A percentile compares a stretch with the other conserved stretches of the same genome.
These are phyloP conservation scores for Grosmannia clavigera DNA, from an alignment of 2,329 filamentous ascomycete species.

Conservation along the genomic window DNA sequence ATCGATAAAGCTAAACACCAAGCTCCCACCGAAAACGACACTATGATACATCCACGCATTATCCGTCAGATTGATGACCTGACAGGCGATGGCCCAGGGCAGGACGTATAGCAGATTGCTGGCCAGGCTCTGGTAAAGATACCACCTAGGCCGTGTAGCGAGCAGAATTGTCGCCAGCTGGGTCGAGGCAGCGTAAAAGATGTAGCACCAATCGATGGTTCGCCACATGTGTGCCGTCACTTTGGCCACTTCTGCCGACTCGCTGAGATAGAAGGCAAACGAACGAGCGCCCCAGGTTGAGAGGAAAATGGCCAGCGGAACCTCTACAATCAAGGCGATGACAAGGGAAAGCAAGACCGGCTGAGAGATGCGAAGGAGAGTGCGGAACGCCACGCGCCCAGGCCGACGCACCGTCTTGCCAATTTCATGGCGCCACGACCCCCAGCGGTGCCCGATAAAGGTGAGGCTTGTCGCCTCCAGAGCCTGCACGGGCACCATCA, in stretches of 20 bases:
- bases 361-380: slow-evolving; percentile 23
- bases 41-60: slow-evolving; percentile 57
- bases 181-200: slow-evolving; percentile 54
- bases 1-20: slow-evolving; percentile 54
- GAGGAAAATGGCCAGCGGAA: slow-evolving; percentile 50
- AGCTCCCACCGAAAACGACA: slow-evolving; percentile 53
- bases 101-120: slow-evolving; percentile 59
- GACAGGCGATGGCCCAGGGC: slow-evolving; percentile 56
- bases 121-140: slow-evolving; percentile 51
- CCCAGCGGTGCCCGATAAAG: slow-evolving; percentile 58
- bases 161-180: slow-evolving; percentile 54
- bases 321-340: slow-evolving; percentile 45
- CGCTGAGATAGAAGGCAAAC: slow-evolving; percentile 52
- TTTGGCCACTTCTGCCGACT: slow-evolving; percentile 40
- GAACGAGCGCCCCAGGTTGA: slow-evolving; percentile 43
- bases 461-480: slow-evolving; percentile 52
- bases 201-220: slow-evolving; percentile 53
- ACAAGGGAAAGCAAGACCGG: slow-evolving; percentile 41
- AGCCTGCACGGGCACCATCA: slow-evolving; percentile 61
- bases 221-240: slow-evolving; percentile 56
- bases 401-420: slow-evolving; percentile 14
- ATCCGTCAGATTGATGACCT: slow-evolving; percentile 30
- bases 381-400: background rate
- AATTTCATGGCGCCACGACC: slow-evolving; percentile 27
- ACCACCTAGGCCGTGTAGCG: slow-evolving; percentile 53